phyloP scores from a whole-genome alignment of 306 rosid genomes.

The Lupinus albus region DNA sequence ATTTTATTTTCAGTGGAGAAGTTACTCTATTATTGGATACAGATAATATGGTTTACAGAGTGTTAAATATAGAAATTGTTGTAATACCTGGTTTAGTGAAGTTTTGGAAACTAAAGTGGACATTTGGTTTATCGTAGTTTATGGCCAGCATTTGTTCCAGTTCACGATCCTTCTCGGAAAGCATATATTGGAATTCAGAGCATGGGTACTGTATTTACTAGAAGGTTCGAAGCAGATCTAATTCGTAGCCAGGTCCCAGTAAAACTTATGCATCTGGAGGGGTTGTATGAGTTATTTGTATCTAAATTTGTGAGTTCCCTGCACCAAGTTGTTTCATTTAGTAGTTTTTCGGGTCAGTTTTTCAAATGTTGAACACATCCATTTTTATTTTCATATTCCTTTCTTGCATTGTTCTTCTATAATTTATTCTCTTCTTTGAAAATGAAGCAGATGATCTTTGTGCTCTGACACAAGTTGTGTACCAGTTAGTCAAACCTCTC shows the following conservation, averaged over 20 bases:
- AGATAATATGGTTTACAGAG: background rate
- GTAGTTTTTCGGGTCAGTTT: slow-evolving; percentile 10
- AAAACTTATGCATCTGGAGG: slow-evolving; percentile 94
- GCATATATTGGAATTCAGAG: slow-evolving; percentile 96
- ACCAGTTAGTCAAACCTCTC: slow-evolving; percentile 21
- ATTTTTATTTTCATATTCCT: slow-evolving; percentile 32
- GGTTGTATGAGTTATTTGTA: slow-evolving; percentile 82
- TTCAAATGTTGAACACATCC: slow-evolving; percentile 27
- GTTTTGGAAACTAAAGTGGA: slow-evolving; percentile 30
- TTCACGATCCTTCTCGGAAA: slow-evolving; percentile 89
- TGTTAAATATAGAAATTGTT: slow-evolving; percentile 12
- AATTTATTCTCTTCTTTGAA: slow-evolving; percentile 31
- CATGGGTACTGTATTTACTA: slow-evolving; percentile 95
- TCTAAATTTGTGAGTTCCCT: slow-evolving; percentile 87
- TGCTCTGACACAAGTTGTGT: slow-evolving; percentile 28
- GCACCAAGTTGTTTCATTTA: slow-evolving; percentile 25
- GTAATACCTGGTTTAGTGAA: slow-evolving; percentile 18
- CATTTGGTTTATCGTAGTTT: slow-evolving; percentile 60
- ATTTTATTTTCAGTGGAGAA: slow-evolving; percentile 24
- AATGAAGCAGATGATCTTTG: slow-evolving; percentile 28
- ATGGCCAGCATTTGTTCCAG: slow-evolving; percentile 98
- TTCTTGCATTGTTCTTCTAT: slow-evolving; percentile 33
- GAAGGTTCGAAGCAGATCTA: slow-evolving; percentile 93
- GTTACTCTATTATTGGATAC: slow-evolving; percentile 7
- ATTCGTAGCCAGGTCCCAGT: slow-evolving; percentile 89